Evolutionary conservation across 495 filamentous ascomycete species (phyloP).

Genomic region (Evansstolkia leycettana): DNA sequence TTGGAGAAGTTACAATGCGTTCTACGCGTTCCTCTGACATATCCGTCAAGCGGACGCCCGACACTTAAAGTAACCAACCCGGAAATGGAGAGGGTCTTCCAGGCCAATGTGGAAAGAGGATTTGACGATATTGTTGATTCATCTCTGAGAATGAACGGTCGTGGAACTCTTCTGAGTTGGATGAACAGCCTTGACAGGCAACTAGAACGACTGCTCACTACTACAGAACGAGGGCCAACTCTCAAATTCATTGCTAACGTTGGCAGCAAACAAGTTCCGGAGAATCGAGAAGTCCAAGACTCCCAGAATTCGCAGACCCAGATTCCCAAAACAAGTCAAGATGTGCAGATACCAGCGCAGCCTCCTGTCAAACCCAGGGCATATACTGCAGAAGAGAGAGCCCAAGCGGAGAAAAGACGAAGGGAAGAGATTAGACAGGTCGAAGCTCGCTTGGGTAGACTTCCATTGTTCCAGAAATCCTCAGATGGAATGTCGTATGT

Average conservation of each 20-base stretch:
- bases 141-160: conserved; percentile 31
- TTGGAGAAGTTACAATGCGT: conserved; percentile 59
- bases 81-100: conserved; percentile 69
- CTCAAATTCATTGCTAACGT: conserved; percentile 64
- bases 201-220: conserved; percentile 59
- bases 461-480: conserved; percentile 57
- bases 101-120: conserved; percentile 68
- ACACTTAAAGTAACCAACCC: conserved; percentile 55
- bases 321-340: neutral
- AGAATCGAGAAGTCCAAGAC: conserved; percentile 37
- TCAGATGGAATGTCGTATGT: conserved; percentile 58
- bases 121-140: conserved; percentile 55
- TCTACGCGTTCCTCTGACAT: conserved; percentile 52
- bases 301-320: conserved; percentile 6
- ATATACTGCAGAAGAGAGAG: conserved; percentile 45
- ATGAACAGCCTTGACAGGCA: conserved; percentile 63
- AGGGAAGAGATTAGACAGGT: conserved; percentile 58
- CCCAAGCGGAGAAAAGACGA: conserved; percentile 49
- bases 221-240: conserved; percentile 61
- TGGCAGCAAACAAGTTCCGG: conserved; percentile 24
- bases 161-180: conserved; percentile 51
- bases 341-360: neutral
- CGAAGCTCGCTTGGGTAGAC: conserved; percentile 63
- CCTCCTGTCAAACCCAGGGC: conserved; percentile 10
- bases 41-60: conserved; percentile 43